Conservation (phyloP, 495 filamentous ascomycete genomes). For the Penicillium paradoxum region DNA sequence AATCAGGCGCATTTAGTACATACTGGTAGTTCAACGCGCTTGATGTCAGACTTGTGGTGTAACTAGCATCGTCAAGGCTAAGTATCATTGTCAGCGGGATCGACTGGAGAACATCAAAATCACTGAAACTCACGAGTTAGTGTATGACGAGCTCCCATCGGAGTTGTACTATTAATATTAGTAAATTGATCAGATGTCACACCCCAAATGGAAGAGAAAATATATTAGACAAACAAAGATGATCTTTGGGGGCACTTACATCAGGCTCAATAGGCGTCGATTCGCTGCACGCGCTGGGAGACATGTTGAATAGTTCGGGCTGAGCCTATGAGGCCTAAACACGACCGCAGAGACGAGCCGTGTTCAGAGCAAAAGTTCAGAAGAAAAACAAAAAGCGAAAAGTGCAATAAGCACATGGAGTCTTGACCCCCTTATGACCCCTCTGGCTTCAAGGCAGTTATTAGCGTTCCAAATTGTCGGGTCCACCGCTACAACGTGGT, state of each 20-base stretch:
- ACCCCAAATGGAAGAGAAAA: background rate
- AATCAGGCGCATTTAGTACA: conserved; percentile 7
- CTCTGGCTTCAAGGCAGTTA: conserved; percentile 17
- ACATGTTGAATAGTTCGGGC: conserved; percentile 6
- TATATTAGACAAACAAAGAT: no score
- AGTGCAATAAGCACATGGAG: conserved; percentile 16
- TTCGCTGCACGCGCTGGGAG: conserved; percentile 4
- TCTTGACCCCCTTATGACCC: conserved; percentile 9
- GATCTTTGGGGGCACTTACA: conserved; percentile 24
- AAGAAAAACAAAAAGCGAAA: conserved; percentile 10
- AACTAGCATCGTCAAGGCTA: conserved; percentile 28
- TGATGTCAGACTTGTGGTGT: conserved; percentile 36
- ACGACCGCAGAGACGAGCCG: background rate
- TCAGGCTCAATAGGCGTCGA: conserved; percentile 29
- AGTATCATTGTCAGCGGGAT: conserved; percentile 5
- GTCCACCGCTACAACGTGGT: conserved; percentile 2
- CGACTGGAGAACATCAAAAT: background rate
- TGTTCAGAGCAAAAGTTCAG: background rate
- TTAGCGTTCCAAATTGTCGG: conserved; percentile 19
- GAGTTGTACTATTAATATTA: conserved; percentile 16
- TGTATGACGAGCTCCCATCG: conserved; percentile 29
- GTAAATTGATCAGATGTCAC: background rate
- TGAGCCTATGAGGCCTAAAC: background rate
- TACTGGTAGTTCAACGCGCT: conserved; percentile 43
- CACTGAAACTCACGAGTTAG: conserved; percentile 28